phyloP scores from a whole-genome alignment of 345 rosid species.

The Acer saccharum region DNA sequence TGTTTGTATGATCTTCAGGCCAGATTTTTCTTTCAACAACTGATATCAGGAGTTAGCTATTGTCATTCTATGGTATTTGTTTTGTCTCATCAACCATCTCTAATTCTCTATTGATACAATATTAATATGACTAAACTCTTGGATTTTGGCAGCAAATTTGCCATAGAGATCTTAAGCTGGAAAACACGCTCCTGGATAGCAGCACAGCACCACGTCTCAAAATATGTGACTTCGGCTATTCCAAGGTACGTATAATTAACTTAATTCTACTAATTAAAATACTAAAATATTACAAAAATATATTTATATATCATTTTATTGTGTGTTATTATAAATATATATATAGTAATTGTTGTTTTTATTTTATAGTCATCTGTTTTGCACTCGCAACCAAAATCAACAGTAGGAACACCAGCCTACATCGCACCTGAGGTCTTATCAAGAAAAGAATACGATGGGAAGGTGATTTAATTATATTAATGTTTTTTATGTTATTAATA shows the following conservation, averaged over 20 bases:
- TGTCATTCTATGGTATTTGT: conserved; percentile 76
- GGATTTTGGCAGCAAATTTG: conserved; percentile 65
- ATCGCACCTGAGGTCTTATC: conserved; percentile 87
- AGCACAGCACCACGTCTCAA: conserved; percentile 75
- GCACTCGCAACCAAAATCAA: conserved; percentile 94
- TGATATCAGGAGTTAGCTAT: conserved; percentile 90
- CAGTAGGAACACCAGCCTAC: conserved; percentile 95
- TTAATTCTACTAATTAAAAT: too few relatives aligned
- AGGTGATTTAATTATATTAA: conserved; percentile 41
- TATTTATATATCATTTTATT: conserved; percentile 7
- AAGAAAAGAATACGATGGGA: conserved; percentile 79
- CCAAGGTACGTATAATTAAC: conserved; percentile 42
- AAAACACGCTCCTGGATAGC: conserved; percentile 87
- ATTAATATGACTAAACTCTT: not conserved
- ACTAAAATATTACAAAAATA: too few relatives aligned
- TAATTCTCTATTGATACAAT: too few relatives aligned
- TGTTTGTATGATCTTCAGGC: conserved; percentile 44
- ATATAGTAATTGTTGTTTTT: not conserved
- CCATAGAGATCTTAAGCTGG: conserved; percentile 92
- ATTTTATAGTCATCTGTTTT: conserved; percentile 65
- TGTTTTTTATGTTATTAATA: not conserved
- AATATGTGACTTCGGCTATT: conserved; percentile 90
- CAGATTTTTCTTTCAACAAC: conserved; percentile 85
- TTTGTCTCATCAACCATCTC: not conserved
- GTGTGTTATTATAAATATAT: too few relatives aligned